Evolutionary conservation across 495 filamentous ascomycete species (phyloP), one percentile per base, ranked within the genome.

Genomic region (Neurospora sp.): DNA sequence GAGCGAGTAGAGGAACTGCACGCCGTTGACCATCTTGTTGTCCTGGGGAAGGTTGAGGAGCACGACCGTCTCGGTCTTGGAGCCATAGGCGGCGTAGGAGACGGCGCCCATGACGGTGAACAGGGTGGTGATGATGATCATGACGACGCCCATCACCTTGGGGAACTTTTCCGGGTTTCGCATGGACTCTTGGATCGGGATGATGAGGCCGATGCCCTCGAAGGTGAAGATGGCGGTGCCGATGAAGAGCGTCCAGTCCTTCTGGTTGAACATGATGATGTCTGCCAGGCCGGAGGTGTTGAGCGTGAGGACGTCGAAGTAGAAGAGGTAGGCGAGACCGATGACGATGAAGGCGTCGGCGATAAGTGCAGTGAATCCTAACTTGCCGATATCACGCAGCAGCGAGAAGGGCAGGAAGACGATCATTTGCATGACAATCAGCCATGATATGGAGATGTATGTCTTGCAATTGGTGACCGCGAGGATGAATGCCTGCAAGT

Each of bases 171-270:
- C 86, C 2, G 93, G 96, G 69, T 92, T 85, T 78, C 89, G 91
- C 96, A 99, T 99, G 3, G 94, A 96, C 78, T 96, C 93, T 82
- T 99, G 96, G 73, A 99, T 98, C 4, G 96, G 96, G 73, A 99
- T 97, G 82, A 99, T 97, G n/a, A 99, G 88, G 23, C 96, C 96
- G 75, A 99, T 94, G 23, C 96, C 96, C 79, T 99, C 96, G 76
- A 97, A 99, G 6, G 96, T 99, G 85, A 99, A 99, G 76, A 99
- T 98, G 23, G 96, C 96, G 9, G 96, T 98, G 76, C 96, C 96
- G 77, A 99, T 98, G 81, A 98, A 97, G 41, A 98, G 88, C 0
- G 94, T 97, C 96, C 96, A 99, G 77, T 92, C 89, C 27, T 90
- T 86, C 5, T 89, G 82, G 83, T 99, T 99, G 86, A 99, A 98